Percentiles rank a stretch among this genome's conserved stretches.
These are phyloP conservation scores for Hypoxylon sp. DNA, from an alignment of 2,329 filamentous ascomycete genomes.

Conservation along the genomic window DNA sequence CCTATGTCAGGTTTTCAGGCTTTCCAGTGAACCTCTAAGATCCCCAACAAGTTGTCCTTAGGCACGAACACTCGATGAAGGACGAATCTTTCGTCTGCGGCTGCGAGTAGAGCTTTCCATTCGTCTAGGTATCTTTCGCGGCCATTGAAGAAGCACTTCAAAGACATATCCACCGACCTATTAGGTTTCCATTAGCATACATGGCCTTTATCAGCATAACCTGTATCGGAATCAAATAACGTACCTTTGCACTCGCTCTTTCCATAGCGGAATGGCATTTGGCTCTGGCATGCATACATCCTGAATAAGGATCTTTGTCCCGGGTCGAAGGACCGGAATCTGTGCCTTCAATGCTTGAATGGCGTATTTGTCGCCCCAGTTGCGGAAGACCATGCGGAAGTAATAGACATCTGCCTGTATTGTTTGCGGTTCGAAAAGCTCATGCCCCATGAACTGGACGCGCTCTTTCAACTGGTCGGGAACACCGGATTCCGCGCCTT, in stretches of 20 bases:
- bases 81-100: conserved; percentile 27
- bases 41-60: no score
- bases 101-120: conserved; percentile 40
- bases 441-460: conserved; percentile 45
- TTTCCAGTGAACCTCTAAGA: no score
- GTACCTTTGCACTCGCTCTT: conserved; percentile 42
- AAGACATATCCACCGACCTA: no score
- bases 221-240: no score
- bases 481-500: conserved; percentile 39
- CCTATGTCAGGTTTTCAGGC: no score
- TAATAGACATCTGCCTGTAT: conserved; percentile 47
- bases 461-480: conserved; percentile 45
- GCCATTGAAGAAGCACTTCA: conserved; percentile 42
- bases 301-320: conserved; percentile 47
- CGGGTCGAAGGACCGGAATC: conserved; percentile 46
- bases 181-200: no score
- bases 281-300: conserved; percentile 42
- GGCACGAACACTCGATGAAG: conserved; percentile 12
- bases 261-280: conserved; percentile 32
- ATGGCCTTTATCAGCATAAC: no score
- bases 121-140: conserved; percentile 44
- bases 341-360: conserved; percentile 47
- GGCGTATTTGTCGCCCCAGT: conserved; percentile 46
- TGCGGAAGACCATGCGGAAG: conserved; percentile 46
- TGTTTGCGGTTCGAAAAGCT: conserved; percentile 45